Percentiles rank a stretch among this genome's conserved stretches.
These are phyloP conservation scores for Gamsiella multidivaricata DNA, from an alignment of 192 early-diverging fungal genomes.

Conservation along the genomic window DNA sequence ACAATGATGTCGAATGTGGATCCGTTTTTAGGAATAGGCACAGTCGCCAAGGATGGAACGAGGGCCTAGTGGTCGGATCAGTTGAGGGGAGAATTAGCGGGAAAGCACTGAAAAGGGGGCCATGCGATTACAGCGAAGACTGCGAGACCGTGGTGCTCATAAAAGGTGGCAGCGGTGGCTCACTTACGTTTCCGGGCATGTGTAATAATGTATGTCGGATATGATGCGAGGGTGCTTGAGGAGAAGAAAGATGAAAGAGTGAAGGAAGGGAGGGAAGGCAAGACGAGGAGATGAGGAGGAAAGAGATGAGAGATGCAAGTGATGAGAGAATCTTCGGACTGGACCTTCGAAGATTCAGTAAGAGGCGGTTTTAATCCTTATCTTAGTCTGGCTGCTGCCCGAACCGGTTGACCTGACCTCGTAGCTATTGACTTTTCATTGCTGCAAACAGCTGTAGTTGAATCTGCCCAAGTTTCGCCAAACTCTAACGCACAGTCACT, in stretches of 20 bases:
- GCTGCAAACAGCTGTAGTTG: no score
- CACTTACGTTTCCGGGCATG: slow-evolving; percentile 53
- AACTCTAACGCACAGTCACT: no score
- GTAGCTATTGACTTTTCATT: no score
- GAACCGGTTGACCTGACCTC: no score
- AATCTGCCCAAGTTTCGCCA: no score
- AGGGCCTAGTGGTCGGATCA: slow-evolving; percentile 16
- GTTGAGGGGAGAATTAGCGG: background rate
- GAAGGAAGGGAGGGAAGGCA: background rate
- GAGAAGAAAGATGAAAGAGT: background rate
- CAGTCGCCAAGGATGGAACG: slow-evolving; percentile 21
- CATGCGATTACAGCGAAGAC: no score
- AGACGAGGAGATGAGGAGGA: background rate
- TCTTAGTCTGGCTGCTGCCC: no score
- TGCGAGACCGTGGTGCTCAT: no score
- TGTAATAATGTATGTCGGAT: no score
- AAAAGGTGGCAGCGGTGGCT: background rate
- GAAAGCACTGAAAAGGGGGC: background rate
- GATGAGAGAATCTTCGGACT: no score
- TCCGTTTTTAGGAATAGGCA: slow-evolving; percentile 25
- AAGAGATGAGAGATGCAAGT: slow-evolving; percentile 9
- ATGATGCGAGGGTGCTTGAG: background rate
- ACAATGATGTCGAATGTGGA: slow-evolving; percentile 83
- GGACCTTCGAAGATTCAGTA: no score
- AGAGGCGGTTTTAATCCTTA: no score